Evolutionary conservation across 1,284 basidiomycete species (phyloP).

Genomic region (Rugosomyces carneus): DNA sequence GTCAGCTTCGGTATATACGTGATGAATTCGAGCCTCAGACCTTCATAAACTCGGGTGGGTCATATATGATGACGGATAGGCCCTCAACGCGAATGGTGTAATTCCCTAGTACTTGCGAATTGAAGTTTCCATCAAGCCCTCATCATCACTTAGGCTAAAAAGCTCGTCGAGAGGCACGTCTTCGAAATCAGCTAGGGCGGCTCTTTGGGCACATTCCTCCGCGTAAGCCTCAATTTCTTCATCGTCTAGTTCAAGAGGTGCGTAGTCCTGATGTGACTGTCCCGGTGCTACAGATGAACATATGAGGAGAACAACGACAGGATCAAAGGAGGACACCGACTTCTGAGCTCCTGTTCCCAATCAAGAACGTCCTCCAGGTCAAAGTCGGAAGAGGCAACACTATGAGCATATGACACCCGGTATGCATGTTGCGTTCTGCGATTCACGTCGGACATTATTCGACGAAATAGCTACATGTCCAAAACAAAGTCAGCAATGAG

Average conservation of each 20-base stretch:
- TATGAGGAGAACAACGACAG: not conserved
- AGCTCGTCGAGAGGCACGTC: conserved; percentile 36
- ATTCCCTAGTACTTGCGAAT: conserved; percentile 8
- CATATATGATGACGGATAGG: conserved; percentile 22
- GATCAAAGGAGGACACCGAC: not conserved
- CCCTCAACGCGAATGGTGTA: conserved; percentile 12
- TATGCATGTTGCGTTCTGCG: conserved; percentile 45
- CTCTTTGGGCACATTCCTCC: conserved; percentile 38
- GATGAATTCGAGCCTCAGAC: conserved; percentile 18
- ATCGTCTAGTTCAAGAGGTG: conserved; percentile 43
- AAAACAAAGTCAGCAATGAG: not conserved
- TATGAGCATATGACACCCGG: conserved; percentile 53
- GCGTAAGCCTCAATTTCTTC: conserved; percentile 58
- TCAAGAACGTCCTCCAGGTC: conserved; percentile 51
- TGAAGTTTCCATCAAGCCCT: conserved; percentile 14
- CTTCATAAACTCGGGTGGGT: conserved; percentile 28
- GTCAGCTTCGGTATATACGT: conserved; percentile 2
- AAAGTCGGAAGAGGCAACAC: conserved; percentile 70
- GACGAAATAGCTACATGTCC: conserved; percentile 58
- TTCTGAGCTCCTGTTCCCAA: conserved; percentile 50
- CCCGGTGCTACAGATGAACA: conserved; percentile 3
- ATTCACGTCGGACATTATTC: conserved; percentile 50
- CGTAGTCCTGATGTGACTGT: conserved; percentile 13
- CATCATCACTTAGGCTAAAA: conserved; percentile 28
- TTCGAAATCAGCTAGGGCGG: conserved; percentile 45